Conservation (phyloP, 179 eudicot genomes). For the Silene noctiflora region DNA sequence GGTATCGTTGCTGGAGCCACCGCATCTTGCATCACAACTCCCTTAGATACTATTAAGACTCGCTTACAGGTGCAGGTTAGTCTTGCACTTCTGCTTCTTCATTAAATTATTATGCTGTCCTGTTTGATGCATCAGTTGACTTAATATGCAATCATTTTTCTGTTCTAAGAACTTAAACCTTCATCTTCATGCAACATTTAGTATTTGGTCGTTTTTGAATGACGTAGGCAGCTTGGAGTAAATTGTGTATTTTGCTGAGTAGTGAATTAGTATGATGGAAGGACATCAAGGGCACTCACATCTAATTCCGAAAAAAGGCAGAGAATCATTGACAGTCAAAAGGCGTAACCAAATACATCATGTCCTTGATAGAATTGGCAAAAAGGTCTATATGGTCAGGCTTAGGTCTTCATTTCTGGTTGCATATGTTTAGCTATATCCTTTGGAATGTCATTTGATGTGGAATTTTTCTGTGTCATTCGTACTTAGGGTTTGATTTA, state of each 20-base stretch:
- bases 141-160: neutral
- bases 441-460: neutral
- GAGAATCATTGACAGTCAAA: neutral
- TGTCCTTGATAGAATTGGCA: neutral
- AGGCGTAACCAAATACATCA: neutral
- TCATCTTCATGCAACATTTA: neutral
- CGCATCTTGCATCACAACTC: constrained; percentile 88
- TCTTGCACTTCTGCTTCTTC: neutral
- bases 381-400: neutral
- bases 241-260: neutral
- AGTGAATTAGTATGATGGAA: neutral
- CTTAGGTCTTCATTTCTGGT: neutral
- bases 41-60: constrained; percentile 89
- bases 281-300: neutral
- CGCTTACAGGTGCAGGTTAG: constrained; percentile 85
- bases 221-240: neutral
- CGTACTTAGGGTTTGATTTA: neutral
- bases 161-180: neutral
- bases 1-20: constrained; percentile 86
- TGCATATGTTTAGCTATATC: neutral
- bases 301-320: neutral
- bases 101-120: neutral
- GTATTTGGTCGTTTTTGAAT: neutral
- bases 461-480: neutral
- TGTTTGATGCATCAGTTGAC: neutral